Base-by-base conservation (phyloP, 805 yeast species). In the Candida maltosa region DNA sequence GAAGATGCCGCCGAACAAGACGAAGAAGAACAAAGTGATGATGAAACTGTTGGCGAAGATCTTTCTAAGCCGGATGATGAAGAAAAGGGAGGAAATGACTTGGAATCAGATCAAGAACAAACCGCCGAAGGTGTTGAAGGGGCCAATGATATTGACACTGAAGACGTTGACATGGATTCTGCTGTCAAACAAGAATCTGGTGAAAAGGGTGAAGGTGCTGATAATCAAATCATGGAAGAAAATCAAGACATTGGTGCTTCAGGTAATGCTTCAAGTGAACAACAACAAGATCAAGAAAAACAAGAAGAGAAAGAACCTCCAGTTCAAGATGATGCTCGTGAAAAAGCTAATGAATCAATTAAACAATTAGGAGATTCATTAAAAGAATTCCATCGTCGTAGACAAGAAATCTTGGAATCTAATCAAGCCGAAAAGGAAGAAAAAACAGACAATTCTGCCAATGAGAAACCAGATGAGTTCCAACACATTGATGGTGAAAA, bases 311-410 rank as follows among this genome's bases (percentile, higher is more conserved):
- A 70, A 19, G 65, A 70, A 19, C 65, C 65, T 11, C 62, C 64
- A 3, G 54, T 60, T 4, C 54, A 66, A 26, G 81, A 76, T 39
- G 65, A 70, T 14, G 77, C 85, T 14, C 65, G 87, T 36, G 81
- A 83, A 34, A 73, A 73, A 48, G 87, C 86, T 26, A 73, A 75
- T 38, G 88, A 87, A 48, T 78, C 94, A 0, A 67, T 91, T 60
- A 85, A 85, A 55, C 88, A 88, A 54, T 70, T 93, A 10, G 97
- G 98, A 34, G 97, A 89, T 58, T 77, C 95, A 1, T 56, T 89
- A 62, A 86, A 91, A 48, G 96, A 89, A 52, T 91, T 84, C 62
- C 94, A 91, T 54, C 83, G 87, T 54, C 83, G 96, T 48, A 80
- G 84, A 44, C 87, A 86, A 56, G 96, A 88, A 48, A 91, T 93